A percentile compares a stretch with the other conserved stretches of the same genome.
Evolutionary conservation across 2,329 filamentous ascomycete species (phyloP).

Genomic region (Aspergillus versicolor): DNA sequence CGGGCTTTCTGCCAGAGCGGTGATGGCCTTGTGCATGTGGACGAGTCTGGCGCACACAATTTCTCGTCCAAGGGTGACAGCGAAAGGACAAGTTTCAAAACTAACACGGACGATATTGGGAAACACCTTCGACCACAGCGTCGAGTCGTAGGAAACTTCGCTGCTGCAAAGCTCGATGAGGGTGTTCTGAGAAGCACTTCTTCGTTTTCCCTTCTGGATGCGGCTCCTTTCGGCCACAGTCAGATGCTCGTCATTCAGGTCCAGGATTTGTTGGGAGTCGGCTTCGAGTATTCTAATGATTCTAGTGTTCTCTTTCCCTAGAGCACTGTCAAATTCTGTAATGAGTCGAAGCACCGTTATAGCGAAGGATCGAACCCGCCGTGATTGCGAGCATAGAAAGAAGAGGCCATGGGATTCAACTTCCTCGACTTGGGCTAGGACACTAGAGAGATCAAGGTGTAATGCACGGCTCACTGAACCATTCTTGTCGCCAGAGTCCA

Average conservation of each 20-base stretch:
- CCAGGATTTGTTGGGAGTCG: constrained; percentile 83
- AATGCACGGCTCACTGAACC: constrained; percentile 68
- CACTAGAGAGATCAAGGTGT: constrained; percentile 79
- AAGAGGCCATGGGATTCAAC: constrained; percentile 96
- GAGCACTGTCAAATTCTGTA: constrained; percentile 85
- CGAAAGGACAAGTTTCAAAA: constrained; percentile 86
- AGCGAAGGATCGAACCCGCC: constrained; percentile 82
- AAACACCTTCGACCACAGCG: constrained; percentile 97
- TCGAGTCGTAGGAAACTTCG: constrained; percentile 90
- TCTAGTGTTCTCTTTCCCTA: constrained; percentile 76
- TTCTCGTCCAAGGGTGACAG: constrained; percentile 85
- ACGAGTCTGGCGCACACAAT: constrained; percentile 88
- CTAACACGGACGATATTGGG: constrained; percentile 90
- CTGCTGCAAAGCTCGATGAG: constrained; percentile 93
- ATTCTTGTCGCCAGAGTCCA: constrained; percentile 63
- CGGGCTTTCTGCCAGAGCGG: constrained; percentile 71
- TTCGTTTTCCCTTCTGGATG: constrained; percentile 83
- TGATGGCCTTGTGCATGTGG: constrained; percentile 87
- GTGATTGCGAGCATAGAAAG: constrained; percentile 94
- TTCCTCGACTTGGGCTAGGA: constrained; percentile 92
- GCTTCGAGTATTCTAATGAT: constrained; percentile 92
- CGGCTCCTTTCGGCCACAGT: constrained; percentile 91
- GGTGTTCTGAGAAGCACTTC: constrained; percentile 78
- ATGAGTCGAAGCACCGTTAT: constrained; percentile 90
- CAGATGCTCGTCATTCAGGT: constrained; percentile 79